Conservation (phyloP, 1,284 basidiomycete genomes). For the Sparassis latifolia region DNA sequence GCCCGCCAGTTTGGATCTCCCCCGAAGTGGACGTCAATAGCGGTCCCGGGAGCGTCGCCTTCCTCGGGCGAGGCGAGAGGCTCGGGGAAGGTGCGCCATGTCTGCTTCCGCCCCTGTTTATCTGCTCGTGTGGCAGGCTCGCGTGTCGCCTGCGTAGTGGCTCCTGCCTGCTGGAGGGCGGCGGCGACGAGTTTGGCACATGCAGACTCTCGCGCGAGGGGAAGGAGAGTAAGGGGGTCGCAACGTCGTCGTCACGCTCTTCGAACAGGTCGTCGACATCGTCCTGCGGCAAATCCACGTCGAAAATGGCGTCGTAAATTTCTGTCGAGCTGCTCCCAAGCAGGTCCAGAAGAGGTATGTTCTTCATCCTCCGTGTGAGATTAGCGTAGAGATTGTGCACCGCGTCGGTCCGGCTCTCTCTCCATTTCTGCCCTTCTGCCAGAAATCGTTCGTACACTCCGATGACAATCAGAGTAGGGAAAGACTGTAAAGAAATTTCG, state of each 20-base stretch:
- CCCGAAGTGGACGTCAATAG: conserved; percentile 19
- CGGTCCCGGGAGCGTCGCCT: conserved; percentile 17
- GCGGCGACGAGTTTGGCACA: conserved; percentile 5
- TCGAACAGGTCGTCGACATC: conserved; percentile 26
- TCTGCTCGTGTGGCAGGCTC: conserved; percentile 9
- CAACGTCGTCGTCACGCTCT: conserved; percentile 40
- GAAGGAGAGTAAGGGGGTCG: conserved; percentile 29
- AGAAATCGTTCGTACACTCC: conserved; percentile 76
- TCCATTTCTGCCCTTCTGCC: conserved; percentile 39
- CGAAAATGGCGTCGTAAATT: conserved; percentile 72
- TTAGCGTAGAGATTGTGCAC: conserved; percentile 54
- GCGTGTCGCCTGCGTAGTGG: conserved; percentile 2
- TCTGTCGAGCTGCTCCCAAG: conserved; percentile 59
- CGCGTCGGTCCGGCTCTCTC: conserved; percentile 43
- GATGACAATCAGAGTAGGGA: conserved; percentile 76
- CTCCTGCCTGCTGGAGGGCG: conserved; percentile 6
- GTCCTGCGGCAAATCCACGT: conserved; percentile 51
- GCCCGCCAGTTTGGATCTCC: conserved; percentile 25
- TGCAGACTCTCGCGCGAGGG: conserved; percentile 37
- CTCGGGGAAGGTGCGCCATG: conserved; percentile 14
- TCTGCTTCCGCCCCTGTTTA: conserved; percentile 6
- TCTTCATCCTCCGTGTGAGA: conserved; percentile 64
- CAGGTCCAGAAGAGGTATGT: conserved; percentile 65
- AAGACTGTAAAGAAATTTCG: conserved; percentile 37
- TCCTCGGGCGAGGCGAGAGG: conserved; percentile 18